Evolutionary conservation across 2,329 filamentous ascomycete genomes (phyloP), one percentile per base, ranked within the genome.

Genomic region (Fusarium praegraminearum): DNA sequence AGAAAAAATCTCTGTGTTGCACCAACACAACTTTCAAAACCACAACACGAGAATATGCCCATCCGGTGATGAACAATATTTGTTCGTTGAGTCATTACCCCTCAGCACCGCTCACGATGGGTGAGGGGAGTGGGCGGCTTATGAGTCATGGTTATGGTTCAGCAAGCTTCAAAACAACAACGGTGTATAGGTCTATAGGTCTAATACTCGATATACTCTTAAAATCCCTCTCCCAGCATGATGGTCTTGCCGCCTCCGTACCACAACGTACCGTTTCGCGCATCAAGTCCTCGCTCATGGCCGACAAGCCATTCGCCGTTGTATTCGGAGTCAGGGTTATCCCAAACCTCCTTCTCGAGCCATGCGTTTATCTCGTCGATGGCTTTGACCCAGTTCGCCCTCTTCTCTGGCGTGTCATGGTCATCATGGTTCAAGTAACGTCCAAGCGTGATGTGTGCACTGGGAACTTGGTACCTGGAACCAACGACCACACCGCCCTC

Each of bases 361-460:
- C 90, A 94, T 12, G 76, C 78, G 78, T 98, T 98, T 71, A 97
- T 86, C 65, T 87, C 83, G 44, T 96, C 93, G 51, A 98, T 90
- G 53, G 85, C 85, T 16, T 84, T 79, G 16, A 97, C 84, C 84
- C 94, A 90, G n/a, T 74, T 79, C 73, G 82, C 78, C 71, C 94
- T 86, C 77, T 87, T 88, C 61, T 83, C 83, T 1, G 83, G 82
- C 10, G 85, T 85, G 38, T 85, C 83, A 73, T 90, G 87, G 69
- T 94, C 93, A 15, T 84, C 82, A 41, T 89, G 85, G 12, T 84
- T 86, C 44, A 97, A 85, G 77, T 96, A 98, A 5, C 95, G 85
- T 1, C 88, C 94, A 60, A 98, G 87, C 0, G 95, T 98, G 75
- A 98, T 87, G 81, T 98, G 95, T 18, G 93, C 93, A 47, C 92